Base-by-base conservation (phyloP, 805 yeast species). In the Cyberlindnera euphorbiiphila region DNA sequence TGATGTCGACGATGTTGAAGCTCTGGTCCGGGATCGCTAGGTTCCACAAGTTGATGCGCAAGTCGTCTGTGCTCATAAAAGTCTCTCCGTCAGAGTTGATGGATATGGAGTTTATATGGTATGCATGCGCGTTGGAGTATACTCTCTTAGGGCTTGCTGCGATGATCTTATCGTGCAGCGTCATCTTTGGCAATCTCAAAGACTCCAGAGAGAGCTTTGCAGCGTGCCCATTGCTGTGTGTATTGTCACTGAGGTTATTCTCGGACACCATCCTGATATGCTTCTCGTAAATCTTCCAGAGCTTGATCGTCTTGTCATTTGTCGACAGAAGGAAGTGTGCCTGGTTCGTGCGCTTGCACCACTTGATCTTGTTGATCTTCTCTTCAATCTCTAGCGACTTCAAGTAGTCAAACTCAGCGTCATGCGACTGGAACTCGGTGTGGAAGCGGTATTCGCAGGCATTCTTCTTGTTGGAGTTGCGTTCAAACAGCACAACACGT, bases 391-490 rank as follows among this genome's bases (percentile, higher is more conserved):
- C 98, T 49, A 93, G 70, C 17, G 95, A 84, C 66, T 94, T 93
- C 48, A 93, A 72, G 65, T 93, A 93, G 65, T 93, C 99, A 57
- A 93, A 93, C 63, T 93, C 98, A 9, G 98, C 97, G 64, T 93
- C 99, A 65, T 93, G 99, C 59, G 88, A 77, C 69, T 93, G 99
- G 64, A 93, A 93, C 62, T 93, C 99, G 15, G 98, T 93, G 57
- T 85, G 82, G 65, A 93, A 93, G 56, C 87, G 79, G 66, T 93
- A 94, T 62, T 94, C 98, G 62, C 97, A 89, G 34, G 71, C 73
- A 54, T 74, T 82, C 62, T 79, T 77, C 55, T 78, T 78, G 49
- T 66, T 64, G 49, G 75, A 81, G 60, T 86, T 88, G 53, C 98
- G 76, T 62, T 93, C 98, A 62, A 93, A 93, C 37, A 93, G 64